Evolutionary conservation across 352 stramenopile species (phyloP), one percentile per base, ranked within the genome.

Genomic region (Phytophthora ramorum): DNA sequence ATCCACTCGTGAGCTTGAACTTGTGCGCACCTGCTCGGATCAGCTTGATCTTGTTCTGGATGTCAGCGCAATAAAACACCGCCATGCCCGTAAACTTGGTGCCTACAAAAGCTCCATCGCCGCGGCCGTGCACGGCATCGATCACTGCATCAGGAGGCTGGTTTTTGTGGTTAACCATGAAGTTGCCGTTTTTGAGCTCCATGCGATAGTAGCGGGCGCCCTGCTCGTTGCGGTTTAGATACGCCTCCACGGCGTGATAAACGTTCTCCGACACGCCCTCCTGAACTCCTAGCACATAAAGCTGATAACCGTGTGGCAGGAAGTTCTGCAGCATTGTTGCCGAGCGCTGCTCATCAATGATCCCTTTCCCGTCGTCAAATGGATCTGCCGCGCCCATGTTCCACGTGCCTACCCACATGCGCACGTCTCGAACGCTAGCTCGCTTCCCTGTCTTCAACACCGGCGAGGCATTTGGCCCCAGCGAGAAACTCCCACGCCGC

Each of bases 281-380:
- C 55, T 97, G 89, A 13, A 96, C 66, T 26, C 87, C 87, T 7
- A 97, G 69, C 20, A 95, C 79, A 64, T 97, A 97, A n/a, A 97
- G 40, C 20, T 96, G 80, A 56, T 95, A 97, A 1, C 85, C 89
- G 22, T 89, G 78, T 1, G 89, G 89, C 9, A 95, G 46, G 40
- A 95, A 89, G 37, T 89, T 73, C 55, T 84, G 71, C n/a, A 97
- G 65, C 84, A 92, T 92, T 6, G 68, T 61, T 0, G 80, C 80
- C 0, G 83, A 91, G 3, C 77, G 74, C 66, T 90, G 79, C 37
- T 93, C 86, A 47, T 95, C 86, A 53, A 93, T 89, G 44, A 93
- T 87, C 0, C 83, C 84, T 37, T 74, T 74, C 28, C 78, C 78
- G 40, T 95, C 84, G 4, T 81, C 78, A 51, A 96, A 94, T 12